phyloP scores from a whole-genome alignment of 306 rosid genomes.

The Pyrus bretschneideri region DNA sequence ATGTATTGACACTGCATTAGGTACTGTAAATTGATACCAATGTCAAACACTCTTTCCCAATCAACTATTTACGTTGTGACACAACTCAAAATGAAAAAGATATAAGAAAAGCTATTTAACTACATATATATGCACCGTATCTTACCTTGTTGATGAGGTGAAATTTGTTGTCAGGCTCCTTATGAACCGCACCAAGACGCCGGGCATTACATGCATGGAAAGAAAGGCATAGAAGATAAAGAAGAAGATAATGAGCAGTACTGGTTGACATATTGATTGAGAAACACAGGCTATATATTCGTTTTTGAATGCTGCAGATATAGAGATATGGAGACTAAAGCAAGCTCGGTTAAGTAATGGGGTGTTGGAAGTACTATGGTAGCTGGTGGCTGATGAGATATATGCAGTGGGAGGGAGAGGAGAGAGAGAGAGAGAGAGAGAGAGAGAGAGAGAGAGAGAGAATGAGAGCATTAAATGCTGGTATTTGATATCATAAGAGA shows the following conservation, averaged over 20 bases:
- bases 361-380: neutral
- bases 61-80: neutral
- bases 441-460: conserved; percentile 15
- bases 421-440: conserved; percentile 11
- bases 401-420: conserved; percentile 7
- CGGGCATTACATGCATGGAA: conserved; percentile 62
- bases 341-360: neutral
- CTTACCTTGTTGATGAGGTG: conserved; percentile 30
- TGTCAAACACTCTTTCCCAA: neutral
- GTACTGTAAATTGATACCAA: neutral
- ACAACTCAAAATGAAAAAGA: neutral
- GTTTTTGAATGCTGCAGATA: neutral
- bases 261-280: conserved; percentile 39
- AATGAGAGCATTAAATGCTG: conserved; percentile 46
- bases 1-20: neutral
- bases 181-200: conserved; percentile 6
- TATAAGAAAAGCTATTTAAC: neutral
- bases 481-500: conserved; percentile 12
- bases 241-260: conserved; percentile 14
- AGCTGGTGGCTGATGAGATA: conserved; percentile 4
- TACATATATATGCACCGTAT: neutral
- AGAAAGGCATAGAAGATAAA: conserved; percentile 48
- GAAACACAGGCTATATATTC: neutral
- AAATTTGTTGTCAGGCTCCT: conserved; percentile 19
- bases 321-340: neutral